Evolutionary conservation across 2,329 filamentous ascomycete genomes (phyloP).

Genomic region (Peltaster fructicola): DNA sequence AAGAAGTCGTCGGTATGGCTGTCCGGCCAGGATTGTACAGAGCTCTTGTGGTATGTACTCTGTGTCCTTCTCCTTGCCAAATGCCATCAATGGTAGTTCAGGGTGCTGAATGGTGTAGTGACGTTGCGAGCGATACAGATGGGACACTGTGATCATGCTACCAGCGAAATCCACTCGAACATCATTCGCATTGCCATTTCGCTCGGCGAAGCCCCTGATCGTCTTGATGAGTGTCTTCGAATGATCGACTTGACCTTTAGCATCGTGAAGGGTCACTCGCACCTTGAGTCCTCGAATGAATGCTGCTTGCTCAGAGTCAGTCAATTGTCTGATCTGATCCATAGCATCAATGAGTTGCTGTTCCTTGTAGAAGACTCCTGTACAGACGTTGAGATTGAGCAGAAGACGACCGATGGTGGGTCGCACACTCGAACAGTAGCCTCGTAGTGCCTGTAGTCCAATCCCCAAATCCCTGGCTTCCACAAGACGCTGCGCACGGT

Average conservation of each 20-base stretch:
- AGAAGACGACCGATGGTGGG: conserved; percentile 39
- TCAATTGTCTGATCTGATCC: no score
- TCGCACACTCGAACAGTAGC: conserved; percentile 45
- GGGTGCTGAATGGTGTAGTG: conserved; percentile 31
- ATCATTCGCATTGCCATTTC: conserved; percentile 23
- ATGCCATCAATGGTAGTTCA: conserved; percentile 39
- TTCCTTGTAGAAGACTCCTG: conserved; percentile 38
- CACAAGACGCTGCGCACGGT: conserved; percentile 15
- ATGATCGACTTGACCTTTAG: conserved; percentile 6
- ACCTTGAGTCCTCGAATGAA: conserved; percentile 17
- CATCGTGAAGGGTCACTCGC: conserved; percentile 10
- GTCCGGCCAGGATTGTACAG: conserved; percentile 45
- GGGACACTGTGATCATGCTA: conserved; percentile 31
- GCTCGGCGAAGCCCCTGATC: conserved; percentile 29
- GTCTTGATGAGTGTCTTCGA: conserved; percentile 22
- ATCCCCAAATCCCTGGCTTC: conserved; percentile 26
- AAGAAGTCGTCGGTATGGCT: conserved; percentile 44
- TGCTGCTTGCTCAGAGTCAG: conserved; percentile 9
- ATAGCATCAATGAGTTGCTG: no score
- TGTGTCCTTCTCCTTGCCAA: conserved; percentile 39
- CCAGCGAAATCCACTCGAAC: conserved; percentile 30
- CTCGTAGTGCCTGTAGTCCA: conserved; percentile 40
- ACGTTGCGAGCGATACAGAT: conserved; percentile 30
- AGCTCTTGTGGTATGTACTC: conserved; percentile 50
- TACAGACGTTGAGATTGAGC: conserved; percentile 46